Percentiles rank a stretch among this genome's conserved stretches.
phyloP scores from a whole-genome alignment of 148 eudicot genomes.

The Drosera capensis region DNA sequence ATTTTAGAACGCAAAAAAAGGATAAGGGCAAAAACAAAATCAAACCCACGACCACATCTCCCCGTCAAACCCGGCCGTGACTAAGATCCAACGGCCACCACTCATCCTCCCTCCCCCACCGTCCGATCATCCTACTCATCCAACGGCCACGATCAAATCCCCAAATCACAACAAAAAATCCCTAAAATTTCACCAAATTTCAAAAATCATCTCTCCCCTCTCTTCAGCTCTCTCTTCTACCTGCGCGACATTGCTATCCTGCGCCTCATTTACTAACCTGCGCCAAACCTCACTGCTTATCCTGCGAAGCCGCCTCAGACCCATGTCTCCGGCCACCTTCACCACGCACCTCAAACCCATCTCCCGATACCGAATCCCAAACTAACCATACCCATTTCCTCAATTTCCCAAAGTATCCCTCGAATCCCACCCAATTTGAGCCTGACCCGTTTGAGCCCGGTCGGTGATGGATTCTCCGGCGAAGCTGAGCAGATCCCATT shows the following conservation, averaged over 20 bases:
- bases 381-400: neutral
- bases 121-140: conserved; percentile 18
- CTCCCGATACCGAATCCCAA: conserved; percentile 13
- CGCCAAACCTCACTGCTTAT: conserved; percentile 13
- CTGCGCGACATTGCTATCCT: too few relatives aligned
- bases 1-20: too few relatives aligned
- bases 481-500: conserved; percentile 59
- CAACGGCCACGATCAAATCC: conserved; percentile 17
- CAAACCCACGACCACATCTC: conserved; percentile 30
- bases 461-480: conserved; percentile 51
- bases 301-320: conserved; percentile 13
- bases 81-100: conserved; percentile 16
- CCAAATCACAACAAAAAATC: neutral
- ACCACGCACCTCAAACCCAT: conserved; percentile 7
- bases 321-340: conserved; percentile 16
- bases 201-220: conserved; percentile 2
- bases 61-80: conserved; percentile 28
- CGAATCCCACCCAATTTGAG: neutral
- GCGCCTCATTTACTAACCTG: conserved; percentile 1
- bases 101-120: conserved; percentile 1
- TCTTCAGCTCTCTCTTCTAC: neutral
- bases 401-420: neutral
- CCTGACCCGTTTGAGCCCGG: too few relatives aligned
- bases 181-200: neutral
- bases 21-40: too few relatives aligned